phyloP scores from a whole-genome alignment of 2,329 filamentous ascomycete species.

The Cordyceps pruinosa region DNA sequence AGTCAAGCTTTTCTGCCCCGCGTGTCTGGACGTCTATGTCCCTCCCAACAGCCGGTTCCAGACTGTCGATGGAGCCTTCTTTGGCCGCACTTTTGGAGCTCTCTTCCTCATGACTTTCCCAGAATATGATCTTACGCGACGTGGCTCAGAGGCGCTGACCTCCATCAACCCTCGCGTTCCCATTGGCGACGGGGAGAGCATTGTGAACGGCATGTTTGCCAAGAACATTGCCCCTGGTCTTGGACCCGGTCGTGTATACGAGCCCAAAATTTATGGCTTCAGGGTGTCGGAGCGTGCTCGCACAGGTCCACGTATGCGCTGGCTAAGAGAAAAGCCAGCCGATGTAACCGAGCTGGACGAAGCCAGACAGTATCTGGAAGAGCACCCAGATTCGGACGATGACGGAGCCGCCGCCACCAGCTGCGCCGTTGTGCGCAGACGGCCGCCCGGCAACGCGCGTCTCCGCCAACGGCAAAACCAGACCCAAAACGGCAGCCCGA shows the following conservation, averaged over 20 bases:
- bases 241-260: constrained; percentile 77
- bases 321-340: constrained; percentile 77
- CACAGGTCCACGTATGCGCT: constrained; percentile 92
- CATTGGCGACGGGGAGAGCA: constrained; percentile 35
- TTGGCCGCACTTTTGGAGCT: constrained; percentile 92
- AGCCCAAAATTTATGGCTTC: constrained; percentile 95
- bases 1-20: constrained; percentile 96
- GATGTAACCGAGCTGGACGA: constrained; percentile 83
- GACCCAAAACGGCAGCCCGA: constrained; percentile 51
- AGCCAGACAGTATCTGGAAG: constrained; percentile 46
- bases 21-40: constrained; percentile 93
- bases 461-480: constrained; percentile 39
- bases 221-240: constrained; percentile 85
- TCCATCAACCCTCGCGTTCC: constrained; percentile 25
- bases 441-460: constrained; percentile 35
- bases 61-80: constrained; percentile 95
- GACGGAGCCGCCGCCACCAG: constrained; percentile 46
- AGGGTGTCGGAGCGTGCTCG: constrained; percentile 83
- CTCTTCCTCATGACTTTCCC: constrained; percentile 98
- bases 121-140: constrained; percentile 80
- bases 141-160: constrained; percentile 53
- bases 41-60: constrained; percentile 97
- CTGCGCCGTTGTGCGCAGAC: constrained; percentile 35
- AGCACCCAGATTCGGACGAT: constrained; percentile 51
- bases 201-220: constrained; percentile 80